A percentile compares a stretch with the other conserved stretches of the same genome.
These are phyloP conservation scores for Thalia dealbata DNA, from an alignment of 176 grass and related monocot genomes.

Conservation along the genomic window DNA sequence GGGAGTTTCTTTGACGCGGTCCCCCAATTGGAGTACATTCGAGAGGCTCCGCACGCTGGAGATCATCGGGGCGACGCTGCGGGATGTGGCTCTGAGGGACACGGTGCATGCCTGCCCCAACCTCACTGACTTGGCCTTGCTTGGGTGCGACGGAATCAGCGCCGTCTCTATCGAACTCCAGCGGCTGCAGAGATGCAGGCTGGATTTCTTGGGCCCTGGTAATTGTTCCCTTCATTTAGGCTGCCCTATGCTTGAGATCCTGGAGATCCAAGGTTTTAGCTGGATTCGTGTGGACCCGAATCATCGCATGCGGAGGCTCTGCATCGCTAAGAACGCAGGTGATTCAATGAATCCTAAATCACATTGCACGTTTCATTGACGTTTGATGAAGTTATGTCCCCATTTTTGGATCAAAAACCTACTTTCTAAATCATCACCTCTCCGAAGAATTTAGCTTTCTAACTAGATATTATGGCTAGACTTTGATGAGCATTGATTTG, in stretches of 20 bases:
- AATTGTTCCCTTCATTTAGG: constrained; percentile 44
- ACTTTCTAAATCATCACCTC: no score
- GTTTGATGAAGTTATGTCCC: neutral
- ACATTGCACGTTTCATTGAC: neutral
- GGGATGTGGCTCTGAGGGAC: constrained; percentile 45
- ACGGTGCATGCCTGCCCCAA: constrained; percentile 58
- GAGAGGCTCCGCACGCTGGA: constrained; percentile 49
- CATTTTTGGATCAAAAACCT: no score
- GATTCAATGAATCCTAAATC: neutral
- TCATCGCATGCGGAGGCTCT: constrained; percentile 46
- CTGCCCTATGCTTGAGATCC: constrained; percentile 43
- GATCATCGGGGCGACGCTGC: constrained; percentile 65
- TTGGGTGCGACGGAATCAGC: constrained; percentile 62
- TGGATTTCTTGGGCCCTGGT: constrained; percentile 58
- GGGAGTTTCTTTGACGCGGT: constrained; percentile 46
- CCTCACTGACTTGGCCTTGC: constrained; percentile 65
- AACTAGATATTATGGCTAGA: neutral
- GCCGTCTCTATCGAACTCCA: constrained; percentile 40
- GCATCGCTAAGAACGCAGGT: constrained; percentile 80
- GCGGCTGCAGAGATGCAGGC: constrained; percentile 55
- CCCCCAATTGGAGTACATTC: constrained; percentile 54
- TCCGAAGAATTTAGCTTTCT: no score
- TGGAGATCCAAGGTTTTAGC: constrained; percentile 79
- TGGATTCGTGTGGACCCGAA: constrained; percentile 54
- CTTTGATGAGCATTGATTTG: neutral